Evolutionary conservation across 345 rosid species (phyloP).

Genomic region (Populus davidiana): DNA sequence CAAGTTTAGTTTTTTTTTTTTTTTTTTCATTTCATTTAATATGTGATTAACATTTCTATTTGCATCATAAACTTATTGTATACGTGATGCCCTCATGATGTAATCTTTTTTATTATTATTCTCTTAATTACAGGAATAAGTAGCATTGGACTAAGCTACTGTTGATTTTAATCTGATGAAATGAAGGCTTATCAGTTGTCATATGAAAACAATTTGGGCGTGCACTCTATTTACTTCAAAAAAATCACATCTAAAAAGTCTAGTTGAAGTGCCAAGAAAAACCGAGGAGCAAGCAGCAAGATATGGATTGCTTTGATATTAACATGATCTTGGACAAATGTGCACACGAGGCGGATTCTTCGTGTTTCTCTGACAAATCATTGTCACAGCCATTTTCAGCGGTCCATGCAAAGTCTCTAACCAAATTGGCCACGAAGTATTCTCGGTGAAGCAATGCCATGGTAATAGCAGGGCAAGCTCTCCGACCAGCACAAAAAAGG

Average conservation of each 20-base stretch:
- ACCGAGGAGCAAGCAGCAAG: neutral
- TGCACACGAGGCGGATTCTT: constrained; percentile 1
- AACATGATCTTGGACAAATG: neutral
- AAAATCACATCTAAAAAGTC: neutral
- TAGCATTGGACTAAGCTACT: too few relatives aligned
- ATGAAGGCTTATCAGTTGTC: too few relatives aligned
- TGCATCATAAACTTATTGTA: too few relatives aligned
- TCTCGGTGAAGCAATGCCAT: constrained; percentile 19
- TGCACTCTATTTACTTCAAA: too few relatives aligned
- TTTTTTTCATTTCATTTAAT: too few relatives aligned
- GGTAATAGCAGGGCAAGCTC: constrained; percentile 16
- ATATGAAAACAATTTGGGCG: too few relatives aligned
- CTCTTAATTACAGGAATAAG: too few relatives aligned
- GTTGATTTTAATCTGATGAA: too few relatives aligned
- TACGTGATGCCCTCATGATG: too few relatives aligned
- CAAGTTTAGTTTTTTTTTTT: too few relatives aligned
- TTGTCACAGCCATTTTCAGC: neutral
- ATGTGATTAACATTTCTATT: too few relatives aligned
- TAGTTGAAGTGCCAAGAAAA: neutral
- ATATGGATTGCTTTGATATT: neutral
- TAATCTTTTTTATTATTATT: too few relatives aligned
- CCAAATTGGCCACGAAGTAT: constrained; percentile 21
- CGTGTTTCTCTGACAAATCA: constrained; percentile 19
- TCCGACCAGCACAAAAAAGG: constrained; percentile 23
- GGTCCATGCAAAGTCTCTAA: constrained; percentile 12